Evolutionary conservation across 1,139 yeast genomes (phyloP).

Genomic region (Lodderomyces theae): DNA sequence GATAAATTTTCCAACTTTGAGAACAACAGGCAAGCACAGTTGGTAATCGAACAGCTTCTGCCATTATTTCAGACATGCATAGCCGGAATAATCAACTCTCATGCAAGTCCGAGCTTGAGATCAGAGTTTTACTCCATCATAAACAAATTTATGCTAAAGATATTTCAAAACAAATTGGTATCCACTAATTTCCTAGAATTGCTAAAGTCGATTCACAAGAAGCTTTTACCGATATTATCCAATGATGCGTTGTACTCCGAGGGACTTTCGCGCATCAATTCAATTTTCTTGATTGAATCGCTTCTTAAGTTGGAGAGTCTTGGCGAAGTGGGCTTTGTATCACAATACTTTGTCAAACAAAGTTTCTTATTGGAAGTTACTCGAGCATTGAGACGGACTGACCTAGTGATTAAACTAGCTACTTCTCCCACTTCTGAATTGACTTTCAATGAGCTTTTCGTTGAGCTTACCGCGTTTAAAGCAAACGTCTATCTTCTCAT

Average conservation of each 20-base stretch:
- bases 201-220: conserved; percentile 58
- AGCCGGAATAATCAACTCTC: conserved; percentile 67
- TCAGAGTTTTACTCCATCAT: conserved; percentile 76
- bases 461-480: conserved; percentile 75
- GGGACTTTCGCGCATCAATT: conserved; percentile 73
- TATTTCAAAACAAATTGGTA: conserved; percentile 37
- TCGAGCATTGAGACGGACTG: conserved; percentile 66
- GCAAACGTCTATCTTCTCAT: conserved; percentile 66
- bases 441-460: conserved; percentile 52
- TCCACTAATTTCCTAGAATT: conserved; percentile 49
- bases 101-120: conserved; percentile 65
- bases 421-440: conserved; percentile 31
- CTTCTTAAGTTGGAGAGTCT: conserved; percentile 56
- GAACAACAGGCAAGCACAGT: conserved; percentile 36
- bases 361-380: conserved; percentile 66
- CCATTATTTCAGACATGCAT: conserved; percentile 73
- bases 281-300: conserved; percentile 70
- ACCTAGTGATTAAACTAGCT: conserved; percentile 52
- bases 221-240: conserved; percentile 62
- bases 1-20: neutral
- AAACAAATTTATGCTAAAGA: conserved; percentile 61
- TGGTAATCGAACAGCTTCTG: conserved; percentile 49
- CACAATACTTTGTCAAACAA: conserved; percentile 60
- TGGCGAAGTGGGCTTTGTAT: conserved; percentile 53
- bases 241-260: conserved; percentile 81